A percentile compares a stretch with the other conserved stretches of the same genome.
Evolutionary conservation across 2,329 filamentous ascomycete species (phyloP).

Genomic region (Fusarium hostae): DNA sequence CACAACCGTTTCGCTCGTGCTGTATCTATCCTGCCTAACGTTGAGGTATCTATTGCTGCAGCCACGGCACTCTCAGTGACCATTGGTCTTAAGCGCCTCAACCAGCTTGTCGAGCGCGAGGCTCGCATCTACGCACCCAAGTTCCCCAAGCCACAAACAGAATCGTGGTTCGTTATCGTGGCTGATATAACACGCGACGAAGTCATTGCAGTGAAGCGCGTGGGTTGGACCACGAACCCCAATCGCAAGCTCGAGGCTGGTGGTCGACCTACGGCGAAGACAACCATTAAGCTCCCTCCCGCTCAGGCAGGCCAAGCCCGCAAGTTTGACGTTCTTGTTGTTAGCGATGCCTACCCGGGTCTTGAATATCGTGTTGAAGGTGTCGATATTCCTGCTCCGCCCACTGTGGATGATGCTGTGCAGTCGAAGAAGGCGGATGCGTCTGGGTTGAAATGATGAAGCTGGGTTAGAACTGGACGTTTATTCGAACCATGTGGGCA

Average conservation of each 20-base stretch:
- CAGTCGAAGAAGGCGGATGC: constrained; percentile 52
- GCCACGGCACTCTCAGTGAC: constrained; percentile 72
- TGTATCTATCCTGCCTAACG: constrained; percentile 73
- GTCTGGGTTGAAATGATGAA: constrained; percentile 33
- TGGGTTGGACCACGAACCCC: constrained; percentile 70
- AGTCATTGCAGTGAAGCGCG: constrained; percentile 85
- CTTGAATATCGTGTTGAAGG: constrained; percentile 67
- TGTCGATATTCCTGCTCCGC: constrained; percentile 63
- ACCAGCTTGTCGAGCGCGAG: constrained; percentile 72
- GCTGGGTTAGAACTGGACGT: background rate
- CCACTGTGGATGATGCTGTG: constrained; percentile 60
- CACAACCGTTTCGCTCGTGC: constrained; percentile 66
- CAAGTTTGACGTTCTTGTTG: constrained; percentile 77
- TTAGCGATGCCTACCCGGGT: constrained; percentile 89
- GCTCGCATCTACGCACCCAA: constrained; percentile 84
- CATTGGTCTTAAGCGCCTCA: constrained; percentile 73
- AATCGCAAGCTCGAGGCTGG: constrained; percentile 53
- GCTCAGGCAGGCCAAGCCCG: constrained; percentile 58
- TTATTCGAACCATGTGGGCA: background rate
- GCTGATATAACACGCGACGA: constrained; percentile 76
- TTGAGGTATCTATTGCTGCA: constrained; percentile 70
- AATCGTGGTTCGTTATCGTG: constrained; percentile 90
- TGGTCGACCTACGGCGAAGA: constrained; percentile 62
- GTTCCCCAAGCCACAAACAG: constrained; percentile 94
- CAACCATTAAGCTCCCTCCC: constrained; percentile 70